These are phyloP conservation scores for Plasmodium gallinaceum DNA, from an alignment of 169 alveolate species.

Conservation along the genomic window DNA sequence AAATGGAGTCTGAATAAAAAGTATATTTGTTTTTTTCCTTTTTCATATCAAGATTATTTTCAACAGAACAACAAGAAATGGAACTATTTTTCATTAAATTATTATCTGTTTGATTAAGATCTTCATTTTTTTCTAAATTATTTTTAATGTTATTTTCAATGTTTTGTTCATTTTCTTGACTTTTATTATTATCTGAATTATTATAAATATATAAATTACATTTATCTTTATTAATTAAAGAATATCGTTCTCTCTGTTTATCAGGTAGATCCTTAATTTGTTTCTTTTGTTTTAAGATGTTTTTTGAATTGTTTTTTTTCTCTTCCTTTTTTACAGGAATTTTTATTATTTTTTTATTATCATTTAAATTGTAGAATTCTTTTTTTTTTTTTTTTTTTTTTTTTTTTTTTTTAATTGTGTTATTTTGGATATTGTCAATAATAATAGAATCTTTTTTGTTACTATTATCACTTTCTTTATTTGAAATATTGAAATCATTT, in stretches of 20 bases:
- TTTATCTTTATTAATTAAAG: slow-evolving; percentile 1
- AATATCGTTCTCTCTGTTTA: neutral
- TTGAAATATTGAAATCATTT: neutral
- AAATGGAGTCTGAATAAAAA: neutral
- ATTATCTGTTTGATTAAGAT: neutral
- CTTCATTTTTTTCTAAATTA: neutral
- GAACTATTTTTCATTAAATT: slow-evolving; percentile 18
- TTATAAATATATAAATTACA: neutral
- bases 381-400: slow-evolving; percentile 13
- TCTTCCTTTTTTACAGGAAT: slow-evolving; percentile 16
- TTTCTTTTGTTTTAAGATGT: neutral
- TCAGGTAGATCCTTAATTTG: neutral
- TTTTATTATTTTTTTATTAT: slow-evolving; percentile 22
- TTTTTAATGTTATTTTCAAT: slow-evolving; percentile 5
- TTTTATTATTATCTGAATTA: slow-evolving; percentile 5
- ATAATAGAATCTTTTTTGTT: slow-evolving; percentile 7
- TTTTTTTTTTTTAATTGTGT: slow-evolving; percentile 16
- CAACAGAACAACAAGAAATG: slow-evolving; percentile 7
- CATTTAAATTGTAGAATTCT: neutral
- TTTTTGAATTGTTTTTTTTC: slow-evolving; percentile 8
- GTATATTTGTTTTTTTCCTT: neutral
- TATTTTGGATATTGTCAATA: slow-evolving; percentile 3
- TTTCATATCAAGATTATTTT: neutral
- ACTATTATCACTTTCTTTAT: slow-evolving; percentile 11
- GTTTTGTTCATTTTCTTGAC: neutral